These are phyloP conservation scores for Lobosporangium transversale DNA, from an alignment of 192 early-diverging fungal genomes.

Conservation along the genomic window DNA sequence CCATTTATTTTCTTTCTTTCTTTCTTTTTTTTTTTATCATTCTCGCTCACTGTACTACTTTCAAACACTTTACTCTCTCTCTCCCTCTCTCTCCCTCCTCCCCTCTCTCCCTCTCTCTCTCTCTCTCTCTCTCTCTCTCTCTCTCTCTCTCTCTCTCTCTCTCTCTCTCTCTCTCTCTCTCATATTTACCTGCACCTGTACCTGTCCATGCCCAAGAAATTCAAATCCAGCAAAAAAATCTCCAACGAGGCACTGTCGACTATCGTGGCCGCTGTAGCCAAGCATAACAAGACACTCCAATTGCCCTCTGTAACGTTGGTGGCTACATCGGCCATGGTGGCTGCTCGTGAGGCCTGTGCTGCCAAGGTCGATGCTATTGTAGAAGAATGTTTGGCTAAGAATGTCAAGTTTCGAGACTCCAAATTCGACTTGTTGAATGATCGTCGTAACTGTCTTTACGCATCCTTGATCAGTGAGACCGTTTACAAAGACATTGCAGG, in stretches of 20 bases:
- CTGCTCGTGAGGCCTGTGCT: conserved; percentile 25
- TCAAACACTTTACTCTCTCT: background rate
- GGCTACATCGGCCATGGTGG: conserved; percentile 37
- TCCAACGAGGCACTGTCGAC: conserved; percentile 4
- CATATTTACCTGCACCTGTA: too few species aligned
- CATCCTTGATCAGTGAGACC: conserved; percentile 42
- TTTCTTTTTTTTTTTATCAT: background rate
- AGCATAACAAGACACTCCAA: conserved; percentile 39
- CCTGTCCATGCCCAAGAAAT: conserved; percentile 38
- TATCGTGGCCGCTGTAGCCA: conserved; percentile 27
- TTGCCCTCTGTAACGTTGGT: conserved; percentile 32
- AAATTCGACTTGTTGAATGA: conserved; percentile 50
- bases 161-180: too few species aligned
- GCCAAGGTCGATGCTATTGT: conserved; percentile 51
- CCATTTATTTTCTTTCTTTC: background rate
- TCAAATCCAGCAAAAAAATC: conserved; percentile 20
- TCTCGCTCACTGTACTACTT: background rate
- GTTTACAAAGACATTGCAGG: conserved; percentile 41
- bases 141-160: too few species aligned
- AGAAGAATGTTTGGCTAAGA: conserved; percentile 37
- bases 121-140: too few species aligned
- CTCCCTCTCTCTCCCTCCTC: conserved; percentile 1
- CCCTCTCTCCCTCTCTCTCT: too few species aligned
- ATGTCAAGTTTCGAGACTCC: conserved; percentile 45
- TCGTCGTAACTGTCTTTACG: conserved; percentile 47